phyloP scores from a whole-genome alignment of 345 rosid species.

The Pistacia integerrima region DNA sequence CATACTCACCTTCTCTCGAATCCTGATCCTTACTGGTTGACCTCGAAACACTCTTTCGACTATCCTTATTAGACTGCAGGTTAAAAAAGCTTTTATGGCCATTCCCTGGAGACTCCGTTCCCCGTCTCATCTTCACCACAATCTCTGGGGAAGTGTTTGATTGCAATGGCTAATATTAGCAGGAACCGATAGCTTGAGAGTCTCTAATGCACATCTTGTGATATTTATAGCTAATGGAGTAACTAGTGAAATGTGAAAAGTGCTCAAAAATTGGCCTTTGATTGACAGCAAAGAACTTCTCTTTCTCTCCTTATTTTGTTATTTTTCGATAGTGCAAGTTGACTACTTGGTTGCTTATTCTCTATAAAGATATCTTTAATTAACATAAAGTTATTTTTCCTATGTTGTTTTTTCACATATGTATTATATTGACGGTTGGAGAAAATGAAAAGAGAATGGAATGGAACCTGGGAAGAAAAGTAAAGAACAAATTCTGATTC shows the following conservation, averaged over 20 bases:
- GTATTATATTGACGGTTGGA: not conserved
- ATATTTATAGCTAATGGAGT: not conserved
- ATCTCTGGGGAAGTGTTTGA: not conserved
- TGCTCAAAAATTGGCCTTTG: not conserved
- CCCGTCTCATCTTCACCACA: not conserved
- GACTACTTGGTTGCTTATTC: slow-evolving; percentile 1
- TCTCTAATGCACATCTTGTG: not conserved
- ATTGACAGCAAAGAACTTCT: not conserved
- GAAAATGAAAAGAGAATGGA: not conserved
- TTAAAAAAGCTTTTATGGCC: slow-evolving; percentile 10
- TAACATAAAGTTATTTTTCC: not conserved
- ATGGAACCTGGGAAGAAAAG: not conserved
- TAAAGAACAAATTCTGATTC: slow-evolving; percentile 18
- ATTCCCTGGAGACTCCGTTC: slow-evolving; percentile 3
- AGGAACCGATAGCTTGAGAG: not conserved
- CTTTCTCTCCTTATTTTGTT: not conserved
- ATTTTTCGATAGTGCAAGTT: not conserved
- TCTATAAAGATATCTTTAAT: not conserved
- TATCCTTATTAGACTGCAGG: slow-evolving; percentile 18
- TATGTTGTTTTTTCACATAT: not conserved
- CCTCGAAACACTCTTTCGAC: not conserved
- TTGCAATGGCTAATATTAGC: not conserved
- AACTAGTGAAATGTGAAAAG: not conserved
- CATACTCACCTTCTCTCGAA: slow-evolving; percentile 14
- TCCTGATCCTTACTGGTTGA: slow-evolving; percentile 17